These are phyloP conservation scores for Penicillium sp. DNA, from an alignment of 2,329 filamentous ascomycete species.

Conservation along the genomic window DNA sequence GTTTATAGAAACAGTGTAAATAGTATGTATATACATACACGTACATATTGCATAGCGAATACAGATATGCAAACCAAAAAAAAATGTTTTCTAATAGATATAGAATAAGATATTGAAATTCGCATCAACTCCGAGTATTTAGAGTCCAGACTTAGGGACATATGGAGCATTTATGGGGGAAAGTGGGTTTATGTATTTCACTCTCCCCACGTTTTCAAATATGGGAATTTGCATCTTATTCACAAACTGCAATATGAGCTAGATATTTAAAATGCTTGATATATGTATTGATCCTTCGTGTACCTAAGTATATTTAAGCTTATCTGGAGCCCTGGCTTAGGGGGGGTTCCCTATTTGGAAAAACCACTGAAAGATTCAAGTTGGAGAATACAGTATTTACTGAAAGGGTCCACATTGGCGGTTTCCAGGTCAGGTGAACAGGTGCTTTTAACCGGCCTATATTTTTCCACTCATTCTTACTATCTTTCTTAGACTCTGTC, in stretches of 20 bases:
- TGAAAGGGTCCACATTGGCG: background rate
- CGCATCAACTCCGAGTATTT: constrained; percentile 4
- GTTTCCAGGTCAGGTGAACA: constrained; percentile 1
- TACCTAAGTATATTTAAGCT: background rate
- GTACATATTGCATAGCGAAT: background rate
- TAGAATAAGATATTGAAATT: background rate
- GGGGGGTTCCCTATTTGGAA: background rate
- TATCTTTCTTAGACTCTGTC: background rate
- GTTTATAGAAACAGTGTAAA: too few species aligned
- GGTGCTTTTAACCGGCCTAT: background rate
- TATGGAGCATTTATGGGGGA: constrained; percentile 5
- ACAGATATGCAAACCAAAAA: too few species aligned
- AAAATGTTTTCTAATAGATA: too few species aligned
- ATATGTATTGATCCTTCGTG: background rate
- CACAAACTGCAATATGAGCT: too few species aligned
- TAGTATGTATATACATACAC: too few species aligned
- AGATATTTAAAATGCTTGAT: background rate
- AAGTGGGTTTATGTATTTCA: constrained; percentile 1
- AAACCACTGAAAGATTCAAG: background rate
- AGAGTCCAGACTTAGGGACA: background rate
- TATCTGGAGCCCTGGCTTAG: background rate
- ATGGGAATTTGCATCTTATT: background rate
- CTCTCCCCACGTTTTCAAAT: constrained; percentile 2
- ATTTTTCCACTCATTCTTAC: background rate
- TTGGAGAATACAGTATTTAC: background rate